Evolutionary conservation across 352 stramenopile genomes (phyloP).

Genomic region (Phytophthora citrophthora): DNA sequence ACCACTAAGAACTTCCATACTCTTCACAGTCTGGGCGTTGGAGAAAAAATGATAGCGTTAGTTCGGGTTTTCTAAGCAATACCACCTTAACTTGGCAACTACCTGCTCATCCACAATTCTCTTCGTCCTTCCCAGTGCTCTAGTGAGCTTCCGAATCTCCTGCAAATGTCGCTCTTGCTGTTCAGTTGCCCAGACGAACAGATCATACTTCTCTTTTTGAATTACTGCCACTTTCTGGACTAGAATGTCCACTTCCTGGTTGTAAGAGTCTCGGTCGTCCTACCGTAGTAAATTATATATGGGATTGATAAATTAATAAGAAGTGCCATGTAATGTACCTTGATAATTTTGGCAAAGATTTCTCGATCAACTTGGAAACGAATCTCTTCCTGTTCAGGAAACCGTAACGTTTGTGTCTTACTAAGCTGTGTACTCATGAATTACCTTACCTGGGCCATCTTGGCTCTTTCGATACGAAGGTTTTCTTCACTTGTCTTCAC

Average conservation of each 20-base stretch:
- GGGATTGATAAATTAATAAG: background rate
- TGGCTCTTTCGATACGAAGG: constrained; percentile 55
- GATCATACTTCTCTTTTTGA: constrained; percentile 76
- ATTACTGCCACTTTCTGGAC: constrained; percentile 70
- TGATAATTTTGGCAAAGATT: constrained; percentile 86
- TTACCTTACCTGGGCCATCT: constrained; percentile 70
- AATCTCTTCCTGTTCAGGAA: constrained; percentile 58
- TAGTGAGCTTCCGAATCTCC: constrained; percentile 86
- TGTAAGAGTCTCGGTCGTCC: constrained; percentile 83
- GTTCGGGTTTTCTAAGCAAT: background rate
- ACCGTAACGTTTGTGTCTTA: background rate
- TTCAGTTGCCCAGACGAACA: constrained; percentile 73
- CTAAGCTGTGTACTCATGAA: background rate
- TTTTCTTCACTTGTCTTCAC: constrained; percentile 73
- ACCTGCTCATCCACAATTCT: constrained; percentile 73
- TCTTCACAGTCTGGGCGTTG: constrained; percentile 39
- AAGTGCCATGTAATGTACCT: constrained; percentile 34
- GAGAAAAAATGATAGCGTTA: background rate
- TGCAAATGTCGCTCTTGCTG: constrained; percentile 79
- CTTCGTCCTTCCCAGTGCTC: constrained; percentile 62
- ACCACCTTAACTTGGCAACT: background rate
- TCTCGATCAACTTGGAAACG: constrained; percentile 84
- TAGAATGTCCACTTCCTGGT: constrained; percentile 72
- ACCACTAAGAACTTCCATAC: constrained; percentile 47
- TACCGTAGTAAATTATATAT: background rate